These are phyloP conservation scores for Xylariaceae sp. DNA, from an alignment of 2,329 filamentous ascomycete species.

Conservation along the genomic window DNA sequence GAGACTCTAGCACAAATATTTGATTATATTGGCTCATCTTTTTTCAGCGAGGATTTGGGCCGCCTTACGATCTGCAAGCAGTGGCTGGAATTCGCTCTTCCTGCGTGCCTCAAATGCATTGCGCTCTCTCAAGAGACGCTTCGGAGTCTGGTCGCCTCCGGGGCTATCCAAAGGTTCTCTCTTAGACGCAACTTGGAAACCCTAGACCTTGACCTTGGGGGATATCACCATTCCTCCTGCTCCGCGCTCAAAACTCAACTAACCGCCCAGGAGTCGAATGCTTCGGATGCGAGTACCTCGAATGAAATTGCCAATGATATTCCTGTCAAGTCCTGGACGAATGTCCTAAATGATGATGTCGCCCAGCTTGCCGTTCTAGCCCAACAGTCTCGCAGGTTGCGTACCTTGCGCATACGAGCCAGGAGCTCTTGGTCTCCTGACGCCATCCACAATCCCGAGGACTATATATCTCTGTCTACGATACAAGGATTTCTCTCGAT, in stretches of 20 bases:
- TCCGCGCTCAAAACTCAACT: not conserved
- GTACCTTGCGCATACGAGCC: constrained; percentile 8
- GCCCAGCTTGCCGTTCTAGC: constrained; percentile 4
- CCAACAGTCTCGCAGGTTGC: constrained; percentile 8
- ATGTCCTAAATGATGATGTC: constrained; percentile 3
- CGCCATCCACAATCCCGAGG: not conserved
- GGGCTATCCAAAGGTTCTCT: not conserved
- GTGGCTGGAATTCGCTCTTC: constrained; percentile 11
- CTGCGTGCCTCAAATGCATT: not conserved
- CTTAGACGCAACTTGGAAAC: not conserved
- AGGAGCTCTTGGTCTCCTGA: not conserved
- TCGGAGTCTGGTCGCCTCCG: constrained; percentile 2
- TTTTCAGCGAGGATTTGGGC: constrained; percentile 7
- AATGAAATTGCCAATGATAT: not conserved
- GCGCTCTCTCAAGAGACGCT: constrained; percentile 2
- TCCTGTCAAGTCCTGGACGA: not conserved
- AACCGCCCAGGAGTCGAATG: not conserved
- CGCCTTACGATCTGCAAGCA: constrained; percentile 13
- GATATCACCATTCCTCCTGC: not conserved
- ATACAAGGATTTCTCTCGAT: not conserved
- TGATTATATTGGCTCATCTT: constrained; percentile 6
- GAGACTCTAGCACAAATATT: constrained; percentile 13
- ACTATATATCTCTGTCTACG: not conserved
- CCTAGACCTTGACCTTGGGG: no score
- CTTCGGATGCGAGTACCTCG: not conserved